A percentile compares a stretch with the other conserved stretches of the same genome.
Conservation (phyloP, 441 rosid species). For the Macaranga tanarius region DNA sequence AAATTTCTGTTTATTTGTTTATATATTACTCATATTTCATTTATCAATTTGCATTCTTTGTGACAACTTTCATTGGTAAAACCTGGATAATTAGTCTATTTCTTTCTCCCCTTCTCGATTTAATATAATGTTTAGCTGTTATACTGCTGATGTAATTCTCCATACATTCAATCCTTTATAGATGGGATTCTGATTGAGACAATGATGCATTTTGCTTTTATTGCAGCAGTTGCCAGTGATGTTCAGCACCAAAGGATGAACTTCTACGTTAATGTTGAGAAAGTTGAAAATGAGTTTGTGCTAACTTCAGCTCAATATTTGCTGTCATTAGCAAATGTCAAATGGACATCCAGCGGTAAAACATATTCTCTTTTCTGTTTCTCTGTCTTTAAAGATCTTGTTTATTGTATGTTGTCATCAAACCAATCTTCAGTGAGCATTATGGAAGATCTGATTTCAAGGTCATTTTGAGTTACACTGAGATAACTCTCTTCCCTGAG, state of each 20-base stretch:
- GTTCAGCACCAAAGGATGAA: constrained; percentile 45
- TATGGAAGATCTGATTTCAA: not conserved
- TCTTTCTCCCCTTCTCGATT: constrained; percentile 13
- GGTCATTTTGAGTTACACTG: not conserved
- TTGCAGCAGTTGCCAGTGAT: constrained; percentile 43
- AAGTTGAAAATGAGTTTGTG: constrained; percentile 77
- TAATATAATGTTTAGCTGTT: not conserved
- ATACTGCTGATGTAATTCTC: not conserved
- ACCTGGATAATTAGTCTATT: constrained; percentile 7
- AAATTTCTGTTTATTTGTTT: constrained; percentile 2
- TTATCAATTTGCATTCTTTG: constrained; percentile 5
- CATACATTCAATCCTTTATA: not conserved
- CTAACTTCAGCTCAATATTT: constrained; percentile 81
- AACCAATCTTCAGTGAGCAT: not conserved
- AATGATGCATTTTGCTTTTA: constrained; percentile 23
- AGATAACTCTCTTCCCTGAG: not conserved
- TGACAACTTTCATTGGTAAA: constrained; percentile 1
- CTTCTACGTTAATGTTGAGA: constrained; percentile 58
- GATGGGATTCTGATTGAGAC: constrained; percentile 4
- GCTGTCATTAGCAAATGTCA: constrained; percentile 67
- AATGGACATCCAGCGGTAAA: constrained; percentile 73
- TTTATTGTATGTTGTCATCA: not conserved
- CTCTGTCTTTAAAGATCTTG: constrained; percentile 1
- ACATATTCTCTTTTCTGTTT: not conserved
- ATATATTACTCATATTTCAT: constrained; percentile 2